Percentiles rank a stretch among this genome's conserved stretches.
Evolutionary conservation across 495 filamentous ascomycete species (phyloP).

Genomic region (Annulohypoxylon moriforme): DNA sequence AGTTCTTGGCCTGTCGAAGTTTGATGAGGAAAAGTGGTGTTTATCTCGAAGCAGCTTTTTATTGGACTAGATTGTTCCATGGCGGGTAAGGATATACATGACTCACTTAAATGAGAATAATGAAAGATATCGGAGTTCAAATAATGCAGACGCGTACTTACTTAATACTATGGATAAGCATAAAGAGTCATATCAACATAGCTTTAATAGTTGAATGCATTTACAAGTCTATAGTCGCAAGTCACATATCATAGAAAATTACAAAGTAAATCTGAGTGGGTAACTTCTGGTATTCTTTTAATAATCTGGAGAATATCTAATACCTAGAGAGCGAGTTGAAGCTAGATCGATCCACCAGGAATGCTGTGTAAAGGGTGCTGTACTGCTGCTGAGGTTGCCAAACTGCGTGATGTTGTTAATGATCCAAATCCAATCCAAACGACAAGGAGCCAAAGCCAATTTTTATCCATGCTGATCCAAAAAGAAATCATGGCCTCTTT

Average conservation of each 20-base stretch:
- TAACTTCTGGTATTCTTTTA: constrained; percentile 68
- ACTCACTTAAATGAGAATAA: too few species aligned
- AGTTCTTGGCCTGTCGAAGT: neutral
- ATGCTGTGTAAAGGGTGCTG: constrained; percentile 24
- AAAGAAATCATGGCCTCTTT: constrained; percentile 8
- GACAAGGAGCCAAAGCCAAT: constrained; percentile 25
- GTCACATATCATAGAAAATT: neutral
- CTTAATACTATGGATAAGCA: too few species aligned
- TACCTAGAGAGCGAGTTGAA: constrained; percentile 68
- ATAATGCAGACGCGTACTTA: too few species aligned
- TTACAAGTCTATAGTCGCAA: too few species aligned
- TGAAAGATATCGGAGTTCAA: too few species aligned
- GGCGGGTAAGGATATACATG: too few species aligned
- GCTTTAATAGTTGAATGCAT: too few species aligned
- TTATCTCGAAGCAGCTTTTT: neutral
- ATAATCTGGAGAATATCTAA: constrained; percentile 57
- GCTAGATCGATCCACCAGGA: constrained; percentile 51
- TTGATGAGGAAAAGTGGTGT: neutral
- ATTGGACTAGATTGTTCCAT: too few species aligned
- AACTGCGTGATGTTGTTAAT: constrained; percentile 34
- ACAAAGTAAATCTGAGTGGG: constrained; percentile 53
- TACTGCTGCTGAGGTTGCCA: constrained; percentile 45
- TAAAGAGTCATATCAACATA: too few species aligned
- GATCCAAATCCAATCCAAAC: constrained; percentile 38
- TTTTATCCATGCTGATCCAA: constrained; percentile 24